Evolutionary conservation across 495 filamentous ascomycete species (phyloP), one percentile per base, ranked within the genome.

Genomic region (Xylaria castorea): DNA sequence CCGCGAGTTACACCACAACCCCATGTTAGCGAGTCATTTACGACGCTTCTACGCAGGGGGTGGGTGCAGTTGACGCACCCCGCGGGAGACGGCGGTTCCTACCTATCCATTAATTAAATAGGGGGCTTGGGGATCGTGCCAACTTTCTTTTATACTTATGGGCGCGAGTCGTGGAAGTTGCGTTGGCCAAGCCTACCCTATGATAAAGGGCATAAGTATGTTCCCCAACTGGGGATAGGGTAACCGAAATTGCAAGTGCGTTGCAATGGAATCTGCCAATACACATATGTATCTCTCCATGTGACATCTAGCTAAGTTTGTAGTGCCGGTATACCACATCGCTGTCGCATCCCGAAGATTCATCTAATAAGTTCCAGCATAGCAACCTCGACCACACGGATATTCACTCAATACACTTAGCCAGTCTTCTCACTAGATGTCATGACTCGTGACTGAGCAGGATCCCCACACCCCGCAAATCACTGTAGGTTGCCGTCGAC

Each of bases 61-160:
- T 42, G 61, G 61, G n/a, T 34, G 36, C 61, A 64, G 36, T 64
- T 34, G 38, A 64, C 61, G 61, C 61, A 64, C 61, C 8, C 61
- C 4, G 61, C 12, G 5, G 36, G n/a, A 27, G n/a, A 30, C 38
- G 30, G 22, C 14, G 4, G 12, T 42, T 44, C 44, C 38, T 38
- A 11, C 44, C 38, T 38, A 11, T 22, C 32, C 16, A 60, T 36
- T 36, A 2, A 20, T 36, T 12, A 7, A 57, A 57, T 14, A 18
- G 53, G 53, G 53, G 53, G 53, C 53, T 32, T 32, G 53, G 53
- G 53, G 14, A 18, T 32, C 32, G 50, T 30, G 14, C 8, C n/a
- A n/a, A n/a, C n/a, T n/a, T n/a, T n/a, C n/a, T n/a, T n/a, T n/a
- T n/a, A n/a, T 58, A n/a, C 6, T 53, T 2, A 53, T 27, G 50